Conservation (phyloP, 257 asterid genomes). For the Asclepias syriaca region DNA sequence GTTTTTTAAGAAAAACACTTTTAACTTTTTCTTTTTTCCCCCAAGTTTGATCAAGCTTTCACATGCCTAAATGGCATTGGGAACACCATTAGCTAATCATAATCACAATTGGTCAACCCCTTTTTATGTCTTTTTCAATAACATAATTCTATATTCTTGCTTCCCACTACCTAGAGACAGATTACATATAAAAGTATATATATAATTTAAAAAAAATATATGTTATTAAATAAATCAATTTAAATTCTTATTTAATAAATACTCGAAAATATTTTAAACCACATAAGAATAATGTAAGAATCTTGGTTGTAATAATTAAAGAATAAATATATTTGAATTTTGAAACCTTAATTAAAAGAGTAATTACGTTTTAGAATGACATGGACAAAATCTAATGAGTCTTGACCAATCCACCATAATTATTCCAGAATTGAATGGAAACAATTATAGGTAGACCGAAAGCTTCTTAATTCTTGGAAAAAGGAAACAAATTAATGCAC, state of each 20-base stretch:
- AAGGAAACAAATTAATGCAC: too few species aligned
- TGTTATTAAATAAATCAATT: too few species aligned
- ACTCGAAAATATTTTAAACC: too few species aligned
- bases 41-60: slow-evolving; percentile 34
- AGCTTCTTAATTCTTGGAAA: background rate
- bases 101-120: slow-evolving; percentile 38
- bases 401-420: slow-evolving; percentile 30
- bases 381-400: slow-evolving; percentile 23
- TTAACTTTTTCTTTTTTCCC: slow-evolving; percentile 23
- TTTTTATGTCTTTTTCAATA: slow-evolving; percentile 40
- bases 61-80: slow-evolving; percentile 78
- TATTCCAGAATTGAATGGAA: slow-evolving; percentile 9
- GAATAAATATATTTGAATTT: background rate
- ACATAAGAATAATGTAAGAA: too few species aligned
- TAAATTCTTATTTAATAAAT: too few species aligned
- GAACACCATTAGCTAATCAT: slow-evolving; percentile 51
- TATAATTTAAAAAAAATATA: too few species aligned
- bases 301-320: too few species aligned
- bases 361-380: slow-evolving; percentile 17
- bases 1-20: slow-evolving; percentile 33
- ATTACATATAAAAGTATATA: too few species aligned
- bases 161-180: slow-evolving; percentile 30
- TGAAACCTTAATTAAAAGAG: slow-evolving; percentile 8
- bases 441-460: slow-evolving; percentile 1
- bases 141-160: slow-evolving; percentile 47